Conservation (phyloP, 225 moss, liverwort and hornwort species). For the Polytrichum formosum region DNA sequence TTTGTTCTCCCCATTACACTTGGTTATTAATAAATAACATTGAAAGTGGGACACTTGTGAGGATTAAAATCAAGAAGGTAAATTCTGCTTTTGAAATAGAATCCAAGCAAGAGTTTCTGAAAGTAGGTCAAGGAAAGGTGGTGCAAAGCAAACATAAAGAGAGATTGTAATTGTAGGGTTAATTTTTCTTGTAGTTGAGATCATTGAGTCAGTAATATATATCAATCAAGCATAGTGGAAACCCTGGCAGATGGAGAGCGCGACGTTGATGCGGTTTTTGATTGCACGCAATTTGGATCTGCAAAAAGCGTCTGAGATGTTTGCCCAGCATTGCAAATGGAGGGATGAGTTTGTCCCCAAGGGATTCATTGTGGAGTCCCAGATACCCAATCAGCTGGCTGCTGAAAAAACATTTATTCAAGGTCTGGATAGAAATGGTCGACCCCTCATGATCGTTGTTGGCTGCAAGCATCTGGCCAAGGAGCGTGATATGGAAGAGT, state of each 20-base stretch:
- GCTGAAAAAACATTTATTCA: conserved; percentile 32
- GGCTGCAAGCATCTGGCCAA: conserved; percentile 27
- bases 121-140: too few relatives aligned
- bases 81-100: too few relatives aligned
- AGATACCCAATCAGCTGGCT: conserved; percentile 13
- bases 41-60: too few relatives aligned
- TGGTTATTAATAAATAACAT: too few relatives aligned
- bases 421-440: conserved; percentile 25
- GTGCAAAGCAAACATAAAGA: too few relatives aligned
- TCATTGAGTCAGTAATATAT: too few relatives aligned
- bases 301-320: conserved; percentile 32
- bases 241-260: conserved; percentile 24
- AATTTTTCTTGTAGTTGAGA: too few relatives aligned
- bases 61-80: too few relatives aligned
- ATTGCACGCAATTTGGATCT: conserved; percentile 29
- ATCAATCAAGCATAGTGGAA: too few relatives aligned
- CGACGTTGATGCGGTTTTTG: conserved; percentile 29
- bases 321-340: conserved; percentile 35
- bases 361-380: conserved; percentile 16
- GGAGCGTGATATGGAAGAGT: conserved; percentile 30
- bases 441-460: conserved; percentile 24
- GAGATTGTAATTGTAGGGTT: too few relatives aligned
- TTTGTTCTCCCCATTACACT: too few relatives aligned
- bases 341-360: conserved; percentile 19
- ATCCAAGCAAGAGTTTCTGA: too few relatives aligned